Conservation (phyloP, 352 stramenopile genomes). For the Globisporangium heterothallicum region DNA sequence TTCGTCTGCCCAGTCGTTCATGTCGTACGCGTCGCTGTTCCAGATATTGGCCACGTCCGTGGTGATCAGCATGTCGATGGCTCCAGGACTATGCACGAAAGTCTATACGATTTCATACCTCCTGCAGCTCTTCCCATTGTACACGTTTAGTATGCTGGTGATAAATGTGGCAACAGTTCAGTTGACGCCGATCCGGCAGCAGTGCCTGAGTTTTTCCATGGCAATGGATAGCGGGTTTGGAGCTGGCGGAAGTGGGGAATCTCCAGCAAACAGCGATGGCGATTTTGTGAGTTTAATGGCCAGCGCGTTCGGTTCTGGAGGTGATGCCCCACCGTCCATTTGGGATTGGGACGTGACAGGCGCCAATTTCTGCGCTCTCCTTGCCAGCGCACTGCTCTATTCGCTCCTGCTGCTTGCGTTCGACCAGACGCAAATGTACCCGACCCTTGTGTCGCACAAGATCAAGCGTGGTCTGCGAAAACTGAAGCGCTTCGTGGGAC, state of each 20-base stretch:
- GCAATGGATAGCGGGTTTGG: constrained; percentile 2
- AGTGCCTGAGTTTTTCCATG: constrained; percentile 29
- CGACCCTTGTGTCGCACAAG: constrained; percentile 39
- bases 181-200: constrained; percentile 29
- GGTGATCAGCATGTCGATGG: constrained; percentile 39
- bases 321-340: constrained; percentile 14
- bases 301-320: constrained; percentile 18
- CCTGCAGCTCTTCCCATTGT: constrained; percentile 57
- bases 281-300: constrained; percentile 14
- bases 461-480: constrained; percentile 20
- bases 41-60: constrained; percentile 54
- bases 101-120: constrained; percentile 33
- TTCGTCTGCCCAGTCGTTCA: constrained; percentile 73
- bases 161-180: constrained; percentile 51
- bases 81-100: constrained; percentile 46
- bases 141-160: constrained; percentile 41
- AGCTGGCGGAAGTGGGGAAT: no score
- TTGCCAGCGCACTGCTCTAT: constrained; percentile 38
- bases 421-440: constrained; percentile 70
- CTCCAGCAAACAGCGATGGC: constrained; percentile 2
- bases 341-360: constrained; percentile 58
- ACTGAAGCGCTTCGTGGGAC: constrained; percentile 4
- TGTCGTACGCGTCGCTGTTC: constrained; percentile 67
- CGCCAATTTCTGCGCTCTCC: constrained; percentile 33
- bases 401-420: constrained; percentile 44